Evolutionary conservation across 192 early-diverging fungal species (phyloP), one percentile per base, ranked within the genome.

Genomic region (Phycomyces nitens): DNA sequence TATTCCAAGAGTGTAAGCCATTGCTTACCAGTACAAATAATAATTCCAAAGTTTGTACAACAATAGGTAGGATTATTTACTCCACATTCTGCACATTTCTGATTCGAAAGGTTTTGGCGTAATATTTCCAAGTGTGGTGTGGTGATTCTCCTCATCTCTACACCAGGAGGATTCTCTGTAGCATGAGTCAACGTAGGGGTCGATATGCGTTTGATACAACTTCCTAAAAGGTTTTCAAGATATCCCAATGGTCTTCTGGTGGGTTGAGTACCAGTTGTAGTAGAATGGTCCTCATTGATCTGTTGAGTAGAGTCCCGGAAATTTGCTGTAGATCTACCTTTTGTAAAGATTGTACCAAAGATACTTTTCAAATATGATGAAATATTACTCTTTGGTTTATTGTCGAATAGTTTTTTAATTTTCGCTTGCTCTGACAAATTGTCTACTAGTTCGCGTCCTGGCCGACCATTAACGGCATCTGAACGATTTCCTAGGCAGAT

Each of bases 61-160:
- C 80, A 83, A 87, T 87, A 89, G 24, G 86, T 86, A 0, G 88
- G 87, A 41, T 80, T 77, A 42, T 80, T 75, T 14, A 77, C 71
- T 21, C 80, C 82, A 76, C 88, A 90, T 60, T 90, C 88, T 3
- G 85, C 88, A 73, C 88, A 90, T 54, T 65, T 66, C 12, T 56
- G 54, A 72, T 87, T 87, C 12, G 78, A 60, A 5, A 61, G 40
- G 18, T 86, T 73, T 3, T 62, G 50, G 34, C 60, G 47, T 9
- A 64, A 22, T 14, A 50, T 56, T 0, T 41, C 42, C 6, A 65
- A 38, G 11, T 60, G n/a, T 11, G 42, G 53, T 14, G 57, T 49
- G 20, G 53, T 65, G 5, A 24, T 38, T 40, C 29, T 34, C 29
- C 2, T 34, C 7, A 5, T 34, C 29, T 34, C 29, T 5, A 7